Conservation (phyloP, 306 rosid genomes). For the Prunus padus region DNA sequence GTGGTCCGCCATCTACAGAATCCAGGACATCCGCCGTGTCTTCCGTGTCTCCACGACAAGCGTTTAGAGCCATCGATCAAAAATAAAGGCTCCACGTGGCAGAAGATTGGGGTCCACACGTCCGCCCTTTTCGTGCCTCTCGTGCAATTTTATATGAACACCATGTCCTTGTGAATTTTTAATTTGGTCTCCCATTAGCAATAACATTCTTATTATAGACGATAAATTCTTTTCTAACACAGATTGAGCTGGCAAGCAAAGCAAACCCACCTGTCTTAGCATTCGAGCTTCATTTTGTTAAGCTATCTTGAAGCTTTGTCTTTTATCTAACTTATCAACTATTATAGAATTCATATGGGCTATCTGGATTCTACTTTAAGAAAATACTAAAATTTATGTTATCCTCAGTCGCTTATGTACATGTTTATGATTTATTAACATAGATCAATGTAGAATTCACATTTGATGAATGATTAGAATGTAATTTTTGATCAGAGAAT, state of each 20-base stretch:
- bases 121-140: background rate
- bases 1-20: slow-evolving; percentile 42
- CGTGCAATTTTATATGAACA: background rate
- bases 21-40: slow-evolving; percentile 50
- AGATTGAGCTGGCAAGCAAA: slow-evolving; percentile 28
- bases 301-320: slow-evolving; percentile 14
- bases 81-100: slow-evolving; percentile 24
- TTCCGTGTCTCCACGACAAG: slow-evolving; percentile 38
- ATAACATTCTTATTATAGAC: background rate
- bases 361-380: background rate
- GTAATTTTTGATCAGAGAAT: no score
- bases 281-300: background rate
- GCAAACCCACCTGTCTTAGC: background rate
- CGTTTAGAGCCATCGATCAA: slow-evolving; percentile 16
- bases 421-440: no score
- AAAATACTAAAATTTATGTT: background rate
- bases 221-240: background rate
- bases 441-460: no score
- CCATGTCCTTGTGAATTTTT: background rate
- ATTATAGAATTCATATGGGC: background rate
- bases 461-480: no score
- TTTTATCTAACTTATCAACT: slow-evolving; percentile 23
- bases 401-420: no score
- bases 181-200: slow-evolving; percentile 2
- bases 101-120: slow-evolving; percentile 21